These are phyloP conservation scores for Chaetomium globosum DNA, from an alignment of 2,329 filamentous ascomycete genomes.

Conservation along the genomic window DNA sequence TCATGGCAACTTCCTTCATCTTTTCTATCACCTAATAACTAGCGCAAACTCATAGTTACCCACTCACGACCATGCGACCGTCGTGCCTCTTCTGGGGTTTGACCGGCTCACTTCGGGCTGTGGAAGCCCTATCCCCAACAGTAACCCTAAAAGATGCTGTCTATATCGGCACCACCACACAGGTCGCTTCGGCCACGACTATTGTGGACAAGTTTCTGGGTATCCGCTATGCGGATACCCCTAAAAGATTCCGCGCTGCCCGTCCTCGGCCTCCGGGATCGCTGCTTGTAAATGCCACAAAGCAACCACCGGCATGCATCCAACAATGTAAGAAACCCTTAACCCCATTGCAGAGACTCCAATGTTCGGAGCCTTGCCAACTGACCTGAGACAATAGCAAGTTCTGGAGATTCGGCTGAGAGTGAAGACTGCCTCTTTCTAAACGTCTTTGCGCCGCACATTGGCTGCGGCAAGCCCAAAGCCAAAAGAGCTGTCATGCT, in stretches of 20 bases:
- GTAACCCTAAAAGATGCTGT: conserved; percentile 3
- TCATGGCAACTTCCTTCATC: neutral
- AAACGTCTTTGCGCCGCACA: conserved; percentile 3
- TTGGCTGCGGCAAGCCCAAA: neutral
- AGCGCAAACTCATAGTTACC: neutral
- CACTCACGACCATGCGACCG: neutral
- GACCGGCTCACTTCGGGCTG: neutral
- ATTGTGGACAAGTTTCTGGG: conserved; percentile 7
- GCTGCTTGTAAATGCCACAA: neutral
- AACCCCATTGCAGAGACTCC: neutral
- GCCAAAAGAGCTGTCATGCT: conserved; percentile 4
- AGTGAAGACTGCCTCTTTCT: conserved; percentile 12
- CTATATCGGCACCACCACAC: neutral
- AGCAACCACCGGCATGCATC: conserved; percentile 7
- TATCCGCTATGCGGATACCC: conserved; percentile 1
- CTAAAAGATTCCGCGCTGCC: conserved; percentile 1
- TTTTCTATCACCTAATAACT: neutral
- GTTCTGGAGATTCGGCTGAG: neutral
- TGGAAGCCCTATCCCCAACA: neutral
- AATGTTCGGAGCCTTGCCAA: neutral
- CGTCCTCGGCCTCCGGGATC: neutral
- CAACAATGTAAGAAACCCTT: conserved; percentile 1
- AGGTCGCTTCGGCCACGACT: neutral
- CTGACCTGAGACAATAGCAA: neutral
- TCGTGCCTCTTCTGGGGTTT: neutral